A percentile compares a stretch with the other conserved stretches of the same genome.
Conservation (phyloP, 305 asterid genomes). For the Ajuga reptans region DNA sequence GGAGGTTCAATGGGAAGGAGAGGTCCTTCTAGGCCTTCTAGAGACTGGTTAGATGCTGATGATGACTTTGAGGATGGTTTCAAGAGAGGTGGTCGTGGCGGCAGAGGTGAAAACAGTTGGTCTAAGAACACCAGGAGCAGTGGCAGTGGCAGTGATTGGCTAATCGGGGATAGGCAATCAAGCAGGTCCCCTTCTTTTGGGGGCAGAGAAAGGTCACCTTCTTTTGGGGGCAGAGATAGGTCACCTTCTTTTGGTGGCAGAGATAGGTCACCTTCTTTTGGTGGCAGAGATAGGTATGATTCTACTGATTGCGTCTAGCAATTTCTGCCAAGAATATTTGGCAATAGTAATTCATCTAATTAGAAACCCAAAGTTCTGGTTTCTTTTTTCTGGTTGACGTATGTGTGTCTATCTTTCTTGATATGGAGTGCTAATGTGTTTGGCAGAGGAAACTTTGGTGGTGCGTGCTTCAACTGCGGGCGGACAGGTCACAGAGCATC, state of each 20-base stretch:
- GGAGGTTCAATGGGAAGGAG: conserved; percentile 46
- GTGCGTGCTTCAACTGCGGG: conserved; percentile 87
- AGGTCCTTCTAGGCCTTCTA: conserved; percentile 37
- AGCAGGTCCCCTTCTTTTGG: conserved; percentile 28
- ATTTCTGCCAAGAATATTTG: not conserved
- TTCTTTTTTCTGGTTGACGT: too few relatives aligned
- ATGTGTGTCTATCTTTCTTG: not conserved
- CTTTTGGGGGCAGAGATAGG: conserved; percentile 36
- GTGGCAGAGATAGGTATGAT: conserved; percentile 47
- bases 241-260: conserved; percentile 29
- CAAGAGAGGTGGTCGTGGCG: conserved; percentile 37
- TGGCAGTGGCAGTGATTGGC: conserved; percentile 69
- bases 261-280: conserved; percentile 32
- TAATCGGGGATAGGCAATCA: conserved; percentile 46
- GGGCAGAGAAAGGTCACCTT: conserved; percentile 30
- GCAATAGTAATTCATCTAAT: not conserved
- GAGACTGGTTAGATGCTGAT: conserved; percentile 42
- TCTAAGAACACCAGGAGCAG: conserved; percentile 40
- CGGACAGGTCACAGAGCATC: conserved; percentile 73
- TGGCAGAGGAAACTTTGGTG: conserved; percentile 45
- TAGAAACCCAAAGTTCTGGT: not conserved
- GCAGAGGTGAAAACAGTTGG: conserved; percentile 39
- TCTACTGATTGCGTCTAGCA: not conserved
- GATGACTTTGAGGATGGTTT: conserved; percentile 29
- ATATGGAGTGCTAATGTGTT: not conserved